phyloP scores from a whole-genome alignment of 208 protist species.

The Plasmodiophora brassicae region DNA sequence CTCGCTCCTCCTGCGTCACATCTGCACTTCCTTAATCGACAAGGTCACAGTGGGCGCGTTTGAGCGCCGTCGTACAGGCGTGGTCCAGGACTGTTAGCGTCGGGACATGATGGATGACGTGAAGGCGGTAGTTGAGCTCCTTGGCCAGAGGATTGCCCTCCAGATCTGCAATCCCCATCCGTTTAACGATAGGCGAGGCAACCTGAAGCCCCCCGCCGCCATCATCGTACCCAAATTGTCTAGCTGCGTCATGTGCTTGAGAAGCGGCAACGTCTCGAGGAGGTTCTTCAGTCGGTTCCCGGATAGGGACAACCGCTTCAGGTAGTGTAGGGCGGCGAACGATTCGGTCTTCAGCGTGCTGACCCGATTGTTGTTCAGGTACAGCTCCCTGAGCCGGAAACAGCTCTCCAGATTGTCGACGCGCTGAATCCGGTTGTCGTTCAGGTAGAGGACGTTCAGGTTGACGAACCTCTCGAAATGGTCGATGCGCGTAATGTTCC shows the following conservation, averaged over 20 bases:
- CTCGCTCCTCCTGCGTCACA: too few relatives aligned
- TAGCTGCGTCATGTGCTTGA: background rate
- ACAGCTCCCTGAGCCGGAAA: background rate
- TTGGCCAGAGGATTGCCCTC: background rate
- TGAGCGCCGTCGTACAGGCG: too few relatives aligned
- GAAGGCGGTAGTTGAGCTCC: background rate
- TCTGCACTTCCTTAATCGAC: too few relatives aligned
- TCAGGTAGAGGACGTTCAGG: background rate
- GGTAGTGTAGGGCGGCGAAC: background rate
- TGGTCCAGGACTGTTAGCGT: background rate
- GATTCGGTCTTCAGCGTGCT: background rate
- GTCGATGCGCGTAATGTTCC: background rate
- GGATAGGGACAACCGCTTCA: background rate
- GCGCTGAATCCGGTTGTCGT: background rate
- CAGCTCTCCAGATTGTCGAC: background rate
- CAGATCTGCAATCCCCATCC: background rate
- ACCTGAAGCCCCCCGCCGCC: background rate
- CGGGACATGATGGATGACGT: background rate
- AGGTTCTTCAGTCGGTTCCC: background rate
- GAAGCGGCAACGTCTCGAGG: background rate
- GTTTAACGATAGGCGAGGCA: background rate
- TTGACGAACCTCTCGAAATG: background rate
- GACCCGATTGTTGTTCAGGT: background rate
- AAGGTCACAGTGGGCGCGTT: too few relatives aligned
- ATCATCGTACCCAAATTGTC: background rate